Base-by-base conservation (phyloP, 306 rosid species). In the Quercus variabilis region DNA sequence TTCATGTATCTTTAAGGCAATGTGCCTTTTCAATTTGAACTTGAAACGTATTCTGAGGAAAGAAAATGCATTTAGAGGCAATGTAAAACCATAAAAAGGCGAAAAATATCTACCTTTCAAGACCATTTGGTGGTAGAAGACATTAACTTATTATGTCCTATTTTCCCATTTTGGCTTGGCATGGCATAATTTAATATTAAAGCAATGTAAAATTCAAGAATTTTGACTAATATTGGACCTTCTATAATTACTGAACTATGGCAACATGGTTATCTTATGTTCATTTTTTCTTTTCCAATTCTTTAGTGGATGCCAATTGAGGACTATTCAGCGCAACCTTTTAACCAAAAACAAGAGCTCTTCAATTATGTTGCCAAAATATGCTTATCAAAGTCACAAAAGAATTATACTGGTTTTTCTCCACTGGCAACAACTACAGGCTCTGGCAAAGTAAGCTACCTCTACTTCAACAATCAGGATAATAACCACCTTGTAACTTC, bases 231-330 rank as follows among this genome's bases (percentile, higher is more conserved):
- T 30, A 30, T 21, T 7, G 14, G 65, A 30, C 3, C 8, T 23
- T 10, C 33, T 6, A 6, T 18, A 19, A 20, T 57, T 19, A 19
- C 15, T 57, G 33, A 25, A 60, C 25, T 12, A 60, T 4, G 21
- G 63, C 63, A 60, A 25, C 35, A 20, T 31, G 23, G 11, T 25
- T 18, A 51, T 64, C 25, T 80, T n/a, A 30, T 46, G 8, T 31
- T 71, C 6, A 11, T 26, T 25, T 43, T 41, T 71, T 71, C 35
- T 3, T 49, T 7, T 8, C 17, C 3, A 6, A 6, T 80, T 75
- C 25, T 78, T 20, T 91, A 94, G 97, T 92, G 98, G 98, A 94
- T 94, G 94, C 80, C 89, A 13, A 35, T 88, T 79, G 85, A 83
- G 67, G 98, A 94, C 6, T 94, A 92, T 79, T 85, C 74, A 73